Conservation (phyloP, 257 asterid genomes). For the Echium plantagineum region DNA sequence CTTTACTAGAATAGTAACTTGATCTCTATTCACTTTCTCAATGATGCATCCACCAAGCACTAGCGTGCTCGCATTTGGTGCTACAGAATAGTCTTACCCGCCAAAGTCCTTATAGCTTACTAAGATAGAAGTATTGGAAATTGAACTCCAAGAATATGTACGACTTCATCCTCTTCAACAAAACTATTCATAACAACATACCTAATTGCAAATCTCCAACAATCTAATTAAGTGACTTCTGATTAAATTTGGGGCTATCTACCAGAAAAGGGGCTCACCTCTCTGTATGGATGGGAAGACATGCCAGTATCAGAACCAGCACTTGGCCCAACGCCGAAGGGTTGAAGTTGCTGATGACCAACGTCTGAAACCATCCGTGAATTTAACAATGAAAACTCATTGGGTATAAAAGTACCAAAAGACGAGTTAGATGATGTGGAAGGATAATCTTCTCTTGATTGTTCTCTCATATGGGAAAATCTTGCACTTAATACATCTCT, state of each 20-base stretch:
- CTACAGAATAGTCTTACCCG: too few relatives aligned
- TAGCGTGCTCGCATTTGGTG: too few relatives aligned
- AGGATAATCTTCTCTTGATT: conserved; percentile 32
- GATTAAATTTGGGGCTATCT: conserved; percentile 34
- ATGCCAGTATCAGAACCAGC: conserved; percentile 35
- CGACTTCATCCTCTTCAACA: not conserved
- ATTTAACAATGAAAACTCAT: conserved; percentile 33
- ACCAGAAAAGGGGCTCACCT: conserved; percentile 40
- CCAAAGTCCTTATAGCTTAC: too few relatives aligned
- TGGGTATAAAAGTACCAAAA: conserved; percentile 25
- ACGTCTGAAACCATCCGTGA: conserved; percentile 26
- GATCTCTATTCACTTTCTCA: too few relatives aligned
- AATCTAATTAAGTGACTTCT: conserved; percentile 11
- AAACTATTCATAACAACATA: not conserved
- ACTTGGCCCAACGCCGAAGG: conserved; percentile 37
- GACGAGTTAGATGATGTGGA: conserved; percentile 44
- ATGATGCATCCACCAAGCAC: too few relatives aligned
- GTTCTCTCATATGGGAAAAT: conserved; percentile 33
- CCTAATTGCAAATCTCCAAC: too few relatives aligned
- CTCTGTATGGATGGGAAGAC: conserved; percentile 37
- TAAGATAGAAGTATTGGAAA: not conserved
- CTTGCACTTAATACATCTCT: conserved; percentile 27
- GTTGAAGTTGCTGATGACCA: conserved; percentile 54
- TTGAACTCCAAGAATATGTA: not conserved
- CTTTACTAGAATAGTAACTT: too few relatives aligned